Conservation (phyloP, 768 basidiomycete species). For the Tricholoma matsutake region DNA sequence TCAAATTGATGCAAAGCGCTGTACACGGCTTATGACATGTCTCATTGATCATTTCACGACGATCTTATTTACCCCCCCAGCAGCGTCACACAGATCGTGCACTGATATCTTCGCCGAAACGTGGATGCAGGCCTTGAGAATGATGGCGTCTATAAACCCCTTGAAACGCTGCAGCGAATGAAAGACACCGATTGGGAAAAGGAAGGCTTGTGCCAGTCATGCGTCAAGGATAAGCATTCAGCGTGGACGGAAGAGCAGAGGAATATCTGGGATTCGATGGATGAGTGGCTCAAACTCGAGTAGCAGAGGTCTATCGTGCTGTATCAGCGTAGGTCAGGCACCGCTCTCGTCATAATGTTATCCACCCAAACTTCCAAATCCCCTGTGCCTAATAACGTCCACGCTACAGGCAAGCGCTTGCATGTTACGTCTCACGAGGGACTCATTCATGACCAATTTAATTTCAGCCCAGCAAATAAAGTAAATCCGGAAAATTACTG, state of each 20-base stretch:
- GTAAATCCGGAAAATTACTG: too few relatives aligned
- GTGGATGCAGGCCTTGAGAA: slow-evolving; percentile 70
- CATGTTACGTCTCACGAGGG: neutral
- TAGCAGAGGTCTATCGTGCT: neutral
- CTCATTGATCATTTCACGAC: slow-evolving; percentile 71
- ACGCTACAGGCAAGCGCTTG: neutral
- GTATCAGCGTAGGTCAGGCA: neutral
- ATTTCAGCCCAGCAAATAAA: too few relatives aligned
- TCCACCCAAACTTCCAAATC: too few relatives aligned
- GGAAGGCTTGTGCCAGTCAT: slow-evolving; percentile 56
- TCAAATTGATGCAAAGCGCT: slow-evolving; percentile 34
- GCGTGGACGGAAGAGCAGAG: slow-evolving; percentile 67
- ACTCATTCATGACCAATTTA: too few relatives aligned
- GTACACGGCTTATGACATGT: slow-evolving; percentile 45
- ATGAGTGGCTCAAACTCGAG: slow-evolving; percentile 46
- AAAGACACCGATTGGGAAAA: slow-evolving; percentile 56
- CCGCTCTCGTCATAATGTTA: neutral
- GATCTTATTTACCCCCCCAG: slow-evolving; percentile 65
- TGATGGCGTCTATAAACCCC: slow-evolving; percentile 64
- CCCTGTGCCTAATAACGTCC: too few relatives aligned
- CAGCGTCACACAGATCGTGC: slow-evolving; percentile 71
- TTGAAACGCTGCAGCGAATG: slow-evolving; percentile 65
- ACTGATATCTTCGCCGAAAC: slow-evolving; percentile 67
- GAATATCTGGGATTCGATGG: slow-evolving; percentile 58
- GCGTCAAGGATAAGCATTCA: slow-evolving; percentile 52